These are phyloP conservation scores for Pichia inconspicua DNA, from an alignment of 1,139 yeast species.

Conservation along the genomic window DNA sequence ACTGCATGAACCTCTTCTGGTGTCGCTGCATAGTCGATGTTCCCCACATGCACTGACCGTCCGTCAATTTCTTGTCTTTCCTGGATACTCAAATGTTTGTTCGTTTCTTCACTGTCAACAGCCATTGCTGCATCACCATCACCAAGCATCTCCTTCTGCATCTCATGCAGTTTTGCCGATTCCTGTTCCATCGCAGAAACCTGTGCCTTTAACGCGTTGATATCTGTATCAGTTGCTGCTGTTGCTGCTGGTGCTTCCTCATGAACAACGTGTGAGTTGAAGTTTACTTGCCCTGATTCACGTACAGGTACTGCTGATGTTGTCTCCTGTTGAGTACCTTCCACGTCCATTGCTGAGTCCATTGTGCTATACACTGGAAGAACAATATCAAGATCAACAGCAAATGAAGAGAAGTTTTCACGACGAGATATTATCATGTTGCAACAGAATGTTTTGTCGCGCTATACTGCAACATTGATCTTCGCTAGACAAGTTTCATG, in stretches of 20 bases:
- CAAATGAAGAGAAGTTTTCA: background rate
- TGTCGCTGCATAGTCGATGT: constrained; percentile 50
- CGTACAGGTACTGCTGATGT: background rate
- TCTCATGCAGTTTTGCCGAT: constrained; percentile 43
- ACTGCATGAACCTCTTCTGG: constrained; percentile 53
- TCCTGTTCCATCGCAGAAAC: constrained; percentile 41
- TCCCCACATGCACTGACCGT: constrained; percentile 53
- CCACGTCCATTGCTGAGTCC: background rate
- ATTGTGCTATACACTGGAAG: background rate
- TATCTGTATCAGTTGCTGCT: background rate
- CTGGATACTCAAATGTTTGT: constrained; percentile 27
- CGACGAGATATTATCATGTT: background rate
- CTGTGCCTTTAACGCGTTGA: constrained; percentile 25
- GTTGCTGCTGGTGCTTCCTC: background rate
- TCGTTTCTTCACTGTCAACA: constrained; percentile 24
- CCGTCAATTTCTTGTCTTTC: constrained; percentile 51
- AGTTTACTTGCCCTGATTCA: background rate
- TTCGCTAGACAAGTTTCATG: no score
- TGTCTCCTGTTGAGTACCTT: background rate
- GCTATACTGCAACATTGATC: no score
- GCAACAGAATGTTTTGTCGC: no score
- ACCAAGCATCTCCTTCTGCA: constrained; percentile 38
- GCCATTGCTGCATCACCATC: background rate
- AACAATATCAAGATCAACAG: background rate
- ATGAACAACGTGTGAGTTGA: background rate